Percentiles rank a stretch among this genome's conserved stretches.
Conservation (phyloP, 306 rosid genomes). For the Astragalus glycyphyllos region DNA sequence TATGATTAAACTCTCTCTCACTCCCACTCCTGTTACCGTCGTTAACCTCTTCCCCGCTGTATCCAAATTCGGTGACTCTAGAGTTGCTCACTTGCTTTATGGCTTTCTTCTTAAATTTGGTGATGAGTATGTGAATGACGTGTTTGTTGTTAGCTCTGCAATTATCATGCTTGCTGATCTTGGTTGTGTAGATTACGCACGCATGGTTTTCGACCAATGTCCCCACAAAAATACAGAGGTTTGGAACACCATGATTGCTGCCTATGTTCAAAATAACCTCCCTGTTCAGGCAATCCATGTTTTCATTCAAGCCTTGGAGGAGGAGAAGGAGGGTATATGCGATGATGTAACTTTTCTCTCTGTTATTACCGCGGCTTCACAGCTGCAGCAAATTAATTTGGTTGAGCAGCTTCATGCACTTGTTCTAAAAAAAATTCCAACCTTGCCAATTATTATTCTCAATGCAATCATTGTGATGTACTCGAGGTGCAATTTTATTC, state of each 20-base stretch:
- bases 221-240: slow-evolving; percentile 64
- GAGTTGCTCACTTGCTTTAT: slow-evolving; percentile 51
- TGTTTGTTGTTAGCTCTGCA: slow-evolving; percentile 78
- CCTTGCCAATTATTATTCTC: slow-evolving; percentile 50
- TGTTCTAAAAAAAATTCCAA: slow-evolving; percentile 53
- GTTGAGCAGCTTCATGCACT: slow-evolving; percentile 76
- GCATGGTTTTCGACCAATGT: slow-evolving; percentile 64
- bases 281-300: slow-evolving; percentile 54
- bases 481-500: slow-evolving; percentile 68
- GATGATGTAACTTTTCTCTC: slow-evolving; percentile 82
- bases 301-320: slow-evolving; percentile 60
- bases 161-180: slow-evolving; percentile 76
- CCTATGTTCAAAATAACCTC: slow-evolving; percentile 67
- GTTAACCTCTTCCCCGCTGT: slow-evolving; percentile 77
- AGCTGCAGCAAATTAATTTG: slow-evolving; percentile 61
- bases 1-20: slow-evolving; percentile 52
- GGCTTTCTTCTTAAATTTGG: slow-evolving; percentile 68
- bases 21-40: slow-evolving; percentile 70
- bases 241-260: slow-evolving; percentile 83
- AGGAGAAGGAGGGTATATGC: slow-evolving; percentile 49
- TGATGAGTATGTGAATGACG: slow-evolving; percentile 59
- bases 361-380: slow-evolving; percentile 75
- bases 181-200: slow-evolving; percentile 59
- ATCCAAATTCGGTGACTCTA: slow-evolving; percentile 45
- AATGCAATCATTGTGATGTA: slow-evolving; percentile 81